Evolutionary conservation across 2,329 filamentous ascomycete genomes (phyloP), one percentile per base, ranked within the genome.

Genomic region (Onygena corvina): DNA sequence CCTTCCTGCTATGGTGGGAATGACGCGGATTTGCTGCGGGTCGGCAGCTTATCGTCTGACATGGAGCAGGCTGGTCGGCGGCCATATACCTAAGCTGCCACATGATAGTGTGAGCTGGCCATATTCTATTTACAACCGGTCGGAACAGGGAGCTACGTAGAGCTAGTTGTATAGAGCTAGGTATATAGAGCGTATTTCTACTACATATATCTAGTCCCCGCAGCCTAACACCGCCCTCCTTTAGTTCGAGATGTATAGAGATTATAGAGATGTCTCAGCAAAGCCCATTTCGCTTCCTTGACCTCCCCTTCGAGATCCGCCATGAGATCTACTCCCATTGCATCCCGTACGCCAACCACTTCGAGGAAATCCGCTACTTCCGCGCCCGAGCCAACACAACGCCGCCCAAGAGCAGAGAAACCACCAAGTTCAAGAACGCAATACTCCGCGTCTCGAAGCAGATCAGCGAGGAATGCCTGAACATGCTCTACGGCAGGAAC

Each of bases 341-440:
- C 21, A 42, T 42, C n/a, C 36, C 36, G 2, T 42, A 42, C 36
- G 12, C n/a, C 12, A 27, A 12, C 14, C 36, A 42, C 21, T 42
- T 42, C 9, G 36, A 42, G 21, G 36, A 42, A n/a, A 42, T 42
- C 14, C 36, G 36, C 36, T 42, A 42, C 27, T 42, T 42, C 36
- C 21, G 36, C 3, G 36, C 36, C 21, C 36, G 36, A 0, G 21
- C 20, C 27, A 42, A 23, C 21, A 25, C 16, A n/a, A 11, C 36
- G 21, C 36, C 25, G 21, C 21, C 21, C 3, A 25, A 8, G n/a
- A 42, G 21, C 12, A 25, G 12, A 14, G 21, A 11, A 27, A 42
- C 25, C 23, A 5, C 27, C 36, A 42, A 42, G 36, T 25, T 25
- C 21, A 42, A 42, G 12, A 25, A 25, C 27, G 36, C 36, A 5